A percentile compares a stretch with the other conserved stretches of the same genome.
These are phyloP conservation scores for Eucalyptus shirleyi DNA, from an alignment of 345 rosid genomes.

Conservation along the genomic window DNA sequence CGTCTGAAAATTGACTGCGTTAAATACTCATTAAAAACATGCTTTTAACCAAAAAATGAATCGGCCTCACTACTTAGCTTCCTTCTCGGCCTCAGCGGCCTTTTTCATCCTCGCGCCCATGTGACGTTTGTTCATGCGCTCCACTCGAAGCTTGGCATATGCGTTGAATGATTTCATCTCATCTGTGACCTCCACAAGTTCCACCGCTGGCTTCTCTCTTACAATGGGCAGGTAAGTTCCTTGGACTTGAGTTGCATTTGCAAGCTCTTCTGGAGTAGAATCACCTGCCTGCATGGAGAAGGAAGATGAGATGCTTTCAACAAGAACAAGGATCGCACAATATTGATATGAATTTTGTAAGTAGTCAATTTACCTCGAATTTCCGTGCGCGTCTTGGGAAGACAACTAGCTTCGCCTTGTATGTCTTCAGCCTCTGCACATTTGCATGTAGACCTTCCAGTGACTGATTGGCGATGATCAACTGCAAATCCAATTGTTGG, in stretches of 20 bases:
- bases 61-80: constrained; percentile 39
- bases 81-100: constrained; percentile 15
- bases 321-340: not conserved
- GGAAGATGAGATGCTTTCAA: not conserved
- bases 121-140: constrained; percentile 48
- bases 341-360: not conserved
- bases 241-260: constrained; percentile 62
- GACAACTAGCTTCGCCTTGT: constrained; percentile 77
- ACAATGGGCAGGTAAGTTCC: constrained; percentile 44
- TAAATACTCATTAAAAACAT: not conserved
- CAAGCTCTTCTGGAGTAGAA: constrained; percentile 66
- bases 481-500: constrained; percentile 71
- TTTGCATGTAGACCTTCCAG: constrained; percentile 71
- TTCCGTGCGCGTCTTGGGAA: constrained; percentile 69
- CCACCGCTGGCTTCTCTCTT: not conserved
- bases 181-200: too few species aligned
- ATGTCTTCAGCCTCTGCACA: constrained; percentile 83
- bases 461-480: constrained; percentile 72
- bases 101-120: constrained; percentile 54
- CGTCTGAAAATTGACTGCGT: not conserved
- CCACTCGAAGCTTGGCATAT: constrained; percentile 59
- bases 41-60: not conserved
- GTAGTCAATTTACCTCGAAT: constrained; percentile 30
- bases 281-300: constrained; percentile 57
- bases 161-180: constrained; percentile 34